Base-by-base conservation (phyloP, 768 basidiomycete species). In the Lentinus brumalis region DNA sequence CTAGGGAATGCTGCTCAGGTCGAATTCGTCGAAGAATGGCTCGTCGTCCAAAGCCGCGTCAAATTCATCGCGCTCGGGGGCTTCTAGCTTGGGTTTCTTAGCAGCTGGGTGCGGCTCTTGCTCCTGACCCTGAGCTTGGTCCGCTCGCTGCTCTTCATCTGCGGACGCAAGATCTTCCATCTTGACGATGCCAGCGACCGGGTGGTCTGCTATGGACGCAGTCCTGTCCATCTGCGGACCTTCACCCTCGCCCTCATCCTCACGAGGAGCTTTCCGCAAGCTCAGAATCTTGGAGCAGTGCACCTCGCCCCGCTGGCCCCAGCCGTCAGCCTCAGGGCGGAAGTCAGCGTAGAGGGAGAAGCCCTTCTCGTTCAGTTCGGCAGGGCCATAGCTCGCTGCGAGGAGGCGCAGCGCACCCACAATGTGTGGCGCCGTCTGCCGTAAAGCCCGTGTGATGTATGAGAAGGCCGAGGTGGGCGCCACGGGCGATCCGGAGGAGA, bases 311-410 rank as follows among this genome's bases (percentile, higher is more conserved):
- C 84, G 82, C 71, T 88, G 84, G 5, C 96, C 96, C 96, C 96
- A 98, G 29, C 84, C 86, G 30, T 85, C 85, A 0, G 86, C 87
- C 12, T 80, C 78, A 10, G 96, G 96, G 59, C 96, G 86, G 73
- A 98, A 97, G 16, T 91, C 88, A 29, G 86, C 83, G 71, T 98
- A 98, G 45, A 98, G 78, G 18, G 80, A 75, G 78, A 90, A 95
- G 9, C 89, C 96, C 57, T 80, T 76, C 50, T 70, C 71, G 67
- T 88, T 89, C 18, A 93, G 77, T 53, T 89, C 86, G 47, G 79
- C 70, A 0, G 82, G 77, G 30, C 64, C 12, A 65, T 84, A 91
- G 62, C 83, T 88, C 35, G 79, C 74, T 4, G 86, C 88, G 39
- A 93, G 77, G 32, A 92, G 77, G 56, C 82, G 84, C 66, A 94